These are phyloP conservation scores for Scenedesmus sp. DNA, from an alignment of 163 green algal species.

Conservation along the genomic window DNA sequence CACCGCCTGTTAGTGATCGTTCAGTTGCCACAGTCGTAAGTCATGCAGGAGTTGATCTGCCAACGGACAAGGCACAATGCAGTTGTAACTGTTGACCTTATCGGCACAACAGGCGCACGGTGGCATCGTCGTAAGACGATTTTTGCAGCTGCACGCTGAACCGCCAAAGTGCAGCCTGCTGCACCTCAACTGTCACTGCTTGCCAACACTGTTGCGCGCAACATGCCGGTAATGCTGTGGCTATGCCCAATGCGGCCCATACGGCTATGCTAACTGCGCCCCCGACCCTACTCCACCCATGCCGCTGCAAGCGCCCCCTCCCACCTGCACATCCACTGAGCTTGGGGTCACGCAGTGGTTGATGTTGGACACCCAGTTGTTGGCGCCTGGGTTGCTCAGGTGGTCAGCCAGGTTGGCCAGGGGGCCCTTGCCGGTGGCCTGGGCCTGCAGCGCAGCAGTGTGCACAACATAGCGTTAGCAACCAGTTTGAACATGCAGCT, in stretches of 20 bases:
- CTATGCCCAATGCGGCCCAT: background rate
- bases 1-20: background rate
- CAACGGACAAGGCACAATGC: no score
- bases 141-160: no score
- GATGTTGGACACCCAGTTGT: slow-evolving; percentile 80
- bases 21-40: background rate
- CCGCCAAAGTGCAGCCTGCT: no score
- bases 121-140: no score
- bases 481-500: background rate
- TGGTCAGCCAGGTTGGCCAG: slow-evolving; percentile 83
- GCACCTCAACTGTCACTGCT: no score
- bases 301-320: background rate
- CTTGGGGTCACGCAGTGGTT: slow-evolving; percentile 71
- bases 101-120: no score
- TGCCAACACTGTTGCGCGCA: no score
- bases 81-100: no score
- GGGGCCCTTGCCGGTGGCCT: slow-evolving; percentile 85
- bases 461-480: background rate
- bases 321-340: slow-evolving; percentile 72
- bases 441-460: slow-evolving; percentile 60
- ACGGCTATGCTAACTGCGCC: background rate
- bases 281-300: background rate
- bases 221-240: no score
- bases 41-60: background rate
- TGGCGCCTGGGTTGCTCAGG: slow-evolving; percentile 82